Percentiles rank a stretch among this genome's conserved stretches.
phyloP scores from a whole-genome alignment of 331 rosid species.

The Quercus phellos region DNA sequence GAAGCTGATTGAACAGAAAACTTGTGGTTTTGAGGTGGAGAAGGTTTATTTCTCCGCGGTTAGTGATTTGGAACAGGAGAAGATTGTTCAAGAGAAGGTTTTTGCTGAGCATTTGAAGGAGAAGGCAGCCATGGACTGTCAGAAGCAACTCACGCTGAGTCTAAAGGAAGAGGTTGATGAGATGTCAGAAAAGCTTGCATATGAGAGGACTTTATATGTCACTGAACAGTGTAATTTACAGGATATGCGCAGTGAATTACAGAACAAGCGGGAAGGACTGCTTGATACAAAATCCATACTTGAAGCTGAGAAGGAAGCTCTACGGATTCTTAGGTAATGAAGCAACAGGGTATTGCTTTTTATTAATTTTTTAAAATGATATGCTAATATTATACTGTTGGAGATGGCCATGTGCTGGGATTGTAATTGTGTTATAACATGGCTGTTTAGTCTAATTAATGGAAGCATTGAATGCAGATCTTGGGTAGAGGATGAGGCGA shows the following conservation, averaged over 20 bases:
- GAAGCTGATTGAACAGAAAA: slow-evolving; percentile 52
- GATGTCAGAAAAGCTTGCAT: slow-evolving; percentile 58
- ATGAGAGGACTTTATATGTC: slow-evolving; percentile 48
- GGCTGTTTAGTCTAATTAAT: slow-evolving; percentile 18
- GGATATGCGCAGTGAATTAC: slow-evolving; percentile 41
- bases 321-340: slow-evolving; percentile 74
- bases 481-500: slow-evolving; percentile 97
- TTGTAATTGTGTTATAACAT: slow-evolving; percentile 6
- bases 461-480: slow-evolving; percentile 54
- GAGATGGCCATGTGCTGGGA: neutral
- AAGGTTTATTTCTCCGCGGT: slow-evolving; percentile 50
- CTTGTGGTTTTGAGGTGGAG: slow-evolving; percentile 55
- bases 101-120: slow-evolving; percentile 53
- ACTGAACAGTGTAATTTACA: slow-evolving; percentile 55
- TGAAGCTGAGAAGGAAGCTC: slow-evolving; percentile 91
- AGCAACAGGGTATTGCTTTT: neutral
- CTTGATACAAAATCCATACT: slow-evolving; percentile 70
- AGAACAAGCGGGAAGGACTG: slow-evolving; percentile 50
- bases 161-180: slow-evolving; percentile 75
- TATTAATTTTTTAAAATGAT: neutral
- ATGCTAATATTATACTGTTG: neutral
- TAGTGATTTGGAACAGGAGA: slow-evolving; percentile 56
- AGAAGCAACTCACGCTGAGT: slow-evolving; percentile 66
- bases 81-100: slow-evolving; percentile 46
- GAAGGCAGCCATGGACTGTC: slow-evolving; percentile 78